Conservation (phyloP, 1,139 yeast genomes). For the Zygosaccharomyces sapae region DNA sequence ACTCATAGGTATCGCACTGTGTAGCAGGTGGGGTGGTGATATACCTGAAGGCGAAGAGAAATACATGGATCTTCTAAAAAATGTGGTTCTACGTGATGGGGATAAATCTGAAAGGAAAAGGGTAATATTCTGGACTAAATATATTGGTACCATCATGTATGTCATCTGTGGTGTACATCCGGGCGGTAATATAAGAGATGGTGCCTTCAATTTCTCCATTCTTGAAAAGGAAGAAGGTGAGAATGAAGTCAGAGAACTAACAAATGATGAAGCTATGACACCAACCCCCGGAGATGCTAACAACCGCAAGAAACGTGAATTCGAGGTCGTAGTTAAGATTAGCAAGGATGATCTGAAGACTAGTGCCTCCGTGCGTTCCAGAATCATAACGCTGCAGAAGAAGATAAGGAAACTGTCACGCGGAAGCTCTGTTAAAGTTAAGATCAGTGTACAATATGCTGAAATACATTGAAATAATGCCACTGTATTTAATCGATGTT, state of each 20-base stretch:
- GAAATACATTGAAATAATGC: constrained; percentile 20
- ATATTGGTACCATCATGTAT: constrained; percentile 63
- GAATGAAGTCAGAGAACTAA: constrained; percentile 27
- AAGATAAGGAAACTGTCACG: constrained; percentile 48
- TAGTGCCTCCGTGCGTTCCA: constrained; percentile 51
- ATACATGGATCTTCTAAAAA: constrained; percentile 43
- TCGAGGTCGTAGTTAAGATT: constrained; percentile 45
- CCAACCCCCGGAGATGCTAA: constrained; percentile 11
- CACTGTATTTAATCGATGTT: neutral
- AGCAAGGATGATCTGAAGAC: constrained; percentile 50
- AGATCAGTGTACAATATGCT: constrained; percentile 39
- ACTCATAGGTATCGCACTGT: constrained; percentile 59
- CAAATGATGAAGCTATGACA: constrained; percentile 24
- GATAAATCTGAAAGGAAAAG: constrained; percentile 43
- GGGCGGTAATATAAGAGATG: constrained; percentile 63
- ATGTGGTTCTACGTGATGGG: constrained; percentile 46
- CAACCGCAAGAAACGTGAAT: constrained; percentile 31
- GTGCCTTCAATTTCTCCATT: constrained; percentile 43
- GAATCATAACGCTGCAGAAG: constrained; percentile 49
- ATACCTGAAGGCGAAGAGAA: constrained; percentile 50
- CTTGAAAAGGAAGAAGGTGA: constrained; percentile 30
- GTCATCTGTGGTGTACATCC: constrained; percentile 72
- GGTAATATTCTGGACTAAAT: constrained; percentile 61
- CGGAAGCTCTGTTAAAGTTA: constrained; percentile 43
- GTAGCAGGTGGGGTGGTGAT: constrained; percentile 75